phyloP scores from a whole-genome alignment of 768 basidiomycete species.

The Udeniomyces megalosporus region DNA sequence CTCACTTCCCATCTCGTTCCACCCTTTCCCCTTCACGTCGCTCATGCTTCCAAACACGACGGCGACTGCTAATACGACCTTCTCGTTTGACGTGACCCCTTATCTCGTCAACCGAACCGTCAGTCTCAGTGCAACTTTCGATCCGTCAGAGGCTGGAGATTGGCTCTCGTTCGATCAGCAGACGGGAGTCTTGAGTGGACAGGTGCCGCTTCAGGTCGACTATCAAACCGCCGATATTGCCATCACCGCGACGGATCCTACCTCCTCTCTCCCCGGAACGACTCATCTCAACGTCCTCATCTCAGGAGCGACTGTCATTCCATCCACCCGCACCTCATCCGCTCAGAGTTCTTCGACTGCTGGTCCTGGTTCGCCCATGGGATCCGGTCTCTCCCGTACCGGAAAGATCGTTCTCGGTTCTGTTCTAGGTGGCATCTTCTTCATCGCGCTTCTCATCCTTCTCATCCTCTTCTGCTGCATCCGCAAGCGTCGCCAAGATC shows the following conservation, averaged over 20 bases:
- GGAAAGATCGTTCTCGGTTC: conserved; percentile 12
- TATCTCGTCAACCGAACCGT: conserved; percentile 3
- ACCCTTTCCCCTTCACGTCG: conserved; percentile 14
- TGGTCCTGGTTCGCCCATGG: neutral
- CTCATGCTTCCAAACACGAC: neutral
- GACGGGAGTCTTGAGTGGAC: neutral
- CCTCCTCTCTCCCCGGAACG: neutral
- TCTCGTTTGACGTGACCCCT: neutral
- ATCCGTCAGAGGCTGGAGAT: neutral
- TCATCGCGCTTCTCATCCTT: conserved; percentile 6
- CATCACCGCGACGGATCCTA: conserved; percentile 5
- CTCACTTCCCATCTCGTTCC: conserved; percentile 1
- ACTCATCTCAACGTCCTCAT: neutral
- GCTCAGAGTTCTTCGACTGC: neutral
- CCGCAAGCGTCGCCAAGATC: neutral
- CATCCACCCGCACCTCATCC: neutral
- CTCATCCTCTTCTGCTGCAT: conserved; percentile 13
- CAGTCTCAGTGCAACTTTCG: neutral
- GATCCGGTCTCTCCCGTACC: neutral
- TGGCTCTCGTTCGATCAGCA: conserved; percentile 6
- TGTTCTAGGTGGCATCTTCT: conserved; percentile 2
- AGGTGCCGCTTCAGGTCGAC: neutral
- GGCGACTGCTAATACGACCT: conserved; percentile 2
- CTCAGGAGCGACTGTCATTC: neutral
- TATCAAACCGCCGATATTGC: neutral